Conservation (phyloP, 805 yeast genomes). For the Candida vaughaniae region DNA sequence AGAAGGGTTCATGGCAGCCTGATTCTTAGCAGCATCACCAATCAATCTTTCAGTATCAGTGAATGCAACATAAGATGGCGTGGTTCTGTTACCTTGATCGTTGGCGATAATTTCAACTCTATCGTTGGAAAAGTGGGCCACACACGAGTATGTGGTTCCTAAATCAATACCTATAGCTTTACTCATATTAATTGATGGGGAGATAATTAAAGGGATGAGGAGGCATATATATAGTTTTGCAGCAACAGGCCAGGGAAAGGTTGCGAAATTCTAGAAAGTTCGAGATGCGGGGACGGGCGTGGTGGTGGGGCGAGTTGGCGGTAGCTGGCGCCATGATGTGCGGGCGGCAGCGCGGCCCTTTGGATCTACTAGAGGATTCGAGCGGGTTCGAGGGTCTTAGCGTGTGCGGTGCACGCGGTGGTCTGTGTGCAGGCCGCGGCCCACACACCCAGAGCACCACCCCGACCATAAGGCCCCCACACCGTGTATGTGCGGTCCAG, state of each 20-base stretch:
- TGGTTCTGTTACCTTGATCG: conserved; percentile 98
- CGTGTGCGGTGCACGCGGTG: neutral
- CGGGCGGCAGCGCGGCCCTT: neutral
- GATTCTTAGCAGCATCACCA: conserved; percentile 98
- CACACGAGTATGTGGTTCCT: conserved; percentile 98
- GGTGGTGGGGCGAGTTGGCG: conserved; percentile 1
- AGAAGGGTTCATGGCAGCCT: conserved; percentile 93
- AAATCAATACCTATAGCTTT: conserved; percentile 81
- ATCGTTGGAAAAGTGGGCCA: conserved; percentile 67
- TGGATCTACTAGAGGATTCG: neutral
- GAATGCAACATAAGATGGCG: conserved; percentile 96
- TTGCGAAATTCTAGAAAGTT: conserved; percentile 17
- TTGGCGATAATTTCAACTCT: conserved; percentile 94
- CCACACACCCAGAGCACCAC: neutral
- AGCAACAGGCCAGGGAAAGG: conserved; percentile 1
- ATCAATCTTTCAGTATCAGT: conserved; percentile 93
- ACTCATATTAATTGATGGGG: conserved; percentile 10
- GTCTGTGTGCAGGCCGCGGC: neutral
- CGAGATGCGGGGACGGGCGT: conserved; percentile 4
- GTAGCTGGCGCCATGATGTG: too few species aligned
- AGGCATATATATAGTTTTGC: conserved; percentile 7
- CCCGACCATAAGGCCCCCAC: neutral
- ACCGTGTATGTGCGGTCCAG: too few species aligned
- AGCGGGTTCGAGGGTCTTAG: conserved; percentile 4
- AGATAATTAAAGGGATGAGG: neutral